Percentiles rank a stretch among this genome's conserved stretches.
phyloP scores from a whole-genome alignment of 2,329 filamentous ascomycete species.

The Curvularia hawaiiensis region DNA sequence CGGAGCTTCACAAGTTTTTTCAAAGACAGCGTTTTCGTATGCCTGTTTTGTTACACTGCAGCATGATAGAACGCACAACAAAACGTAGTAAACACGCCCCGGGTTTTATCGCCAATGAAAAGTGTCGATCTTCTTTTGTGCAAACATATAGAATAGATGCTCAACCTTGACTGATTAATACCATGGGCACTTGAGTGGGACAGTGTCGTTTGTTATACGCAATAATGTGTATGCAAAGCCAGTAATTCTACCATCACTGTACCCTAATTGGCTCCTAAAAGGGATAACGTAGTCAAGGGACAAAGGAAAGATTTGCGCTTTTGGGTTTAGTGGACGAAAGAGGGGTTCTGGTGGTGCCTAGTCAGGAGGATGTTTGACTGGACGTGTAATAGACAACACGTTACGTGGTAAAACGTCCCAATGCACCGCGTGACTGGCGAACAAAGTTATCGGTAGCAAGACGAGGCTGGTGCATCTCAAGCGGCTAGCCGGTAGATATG shows the following conservation, averaged over 20 bases:
- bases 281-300: neutral
- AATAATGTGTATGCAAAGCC: neutral
- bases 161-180: neutral
- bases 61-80: neutral
- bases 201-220: neutral
- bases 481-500: conserved; percentile 4
- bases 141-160: neutral
- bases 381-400: neutral
- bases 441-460: neutral
- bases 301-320: neutral
- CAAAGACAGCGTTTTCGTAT: neutral
- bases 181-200: neutral
- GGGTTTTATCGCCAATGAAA: neutral
- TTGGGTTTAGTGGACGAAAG: neutral
- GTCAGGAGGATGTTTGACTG: neutral
- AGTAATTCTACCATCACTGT: neutral
- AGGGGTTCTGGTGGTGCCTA: neutral
- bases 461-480: neutral
- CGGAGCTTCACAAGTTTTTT: neutral
- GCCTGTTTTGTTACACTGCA: neutral
- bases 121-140: neutral
- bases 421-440: neutral
- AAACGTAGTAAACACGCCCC: neutral
- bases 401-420: neutral
- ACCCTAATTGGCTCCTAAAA: neutral